A percentile compares a stretch with the other conserved stretches of the same genome.
Conservation (phyloP, 2,329 filamentous ascomycete genomes). For the Aspergillus terreus region DNA sequence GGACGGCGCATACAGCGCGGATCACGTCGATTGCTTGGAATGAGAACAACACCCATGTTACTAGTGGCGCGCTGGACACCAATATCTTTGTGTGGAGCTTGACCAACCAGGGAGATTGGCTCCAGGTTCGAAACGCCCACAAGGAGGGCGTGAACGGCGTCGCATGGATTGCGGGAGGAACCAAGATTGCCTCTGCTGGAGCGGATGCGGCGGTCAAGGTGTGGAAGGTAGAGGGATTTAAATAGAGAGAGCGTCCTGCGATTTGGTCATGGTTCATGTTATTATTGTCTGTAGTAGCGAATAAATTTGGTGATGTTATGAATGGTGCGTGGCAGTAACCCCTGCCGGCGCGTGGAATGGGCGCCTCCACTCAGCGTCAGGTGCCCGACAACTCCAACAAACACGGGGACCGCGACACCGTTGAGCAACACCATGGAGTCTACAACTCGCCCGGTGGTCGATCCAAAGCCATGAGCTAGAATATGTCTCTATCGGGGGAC, state of each 20-base stretch:
- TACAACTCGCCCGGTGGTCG: not conserved
- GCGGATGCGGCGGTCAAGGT: constrained; percentile 89
- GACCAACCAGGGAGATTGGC: constrained; percentile 73
- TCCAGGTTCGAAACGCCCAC: constrained; percentile 84
- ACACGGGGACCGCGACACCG: not conserved
- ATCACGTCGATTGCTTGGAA: constrained; percentile 75
- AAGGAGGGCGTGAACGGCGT: constrained; percentile 94
- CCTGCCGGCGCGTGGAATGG: not conserved
- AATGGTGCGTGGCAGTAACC: not conserved
- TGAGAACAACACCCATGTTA: constrained; percentile 69
- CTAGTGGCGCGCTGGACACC: constrained; percentile 83
- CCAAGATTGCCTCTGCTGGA: constrained; percentile 72
- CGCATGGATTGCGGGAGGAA: constrained; percentile 66
- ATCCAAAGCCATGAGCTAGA: constrained; percentile 18
- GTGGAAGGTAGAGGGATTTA: constrained; percentile 65
- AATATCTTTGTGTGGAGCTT: constrained; percentile 92
- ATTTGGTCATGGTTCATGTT: not conserved
- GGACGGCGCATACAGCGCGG: constrained; percentile 67
- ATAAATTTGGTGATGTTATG: not conserved
- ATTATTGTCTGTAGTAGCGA: not conserved
- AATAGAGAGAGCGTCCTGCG: constrained; percentile 16
- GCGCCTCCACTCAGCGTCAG: not conserved
- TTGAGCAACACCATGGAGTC: not conserved
- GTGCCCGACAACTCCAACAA: not conserved
- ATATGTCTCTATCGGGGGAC: constrained; percentile 27